Conservation (phyloP, 352 stramenopile genomes). For the Phytophthora agathidicida region DNA sequence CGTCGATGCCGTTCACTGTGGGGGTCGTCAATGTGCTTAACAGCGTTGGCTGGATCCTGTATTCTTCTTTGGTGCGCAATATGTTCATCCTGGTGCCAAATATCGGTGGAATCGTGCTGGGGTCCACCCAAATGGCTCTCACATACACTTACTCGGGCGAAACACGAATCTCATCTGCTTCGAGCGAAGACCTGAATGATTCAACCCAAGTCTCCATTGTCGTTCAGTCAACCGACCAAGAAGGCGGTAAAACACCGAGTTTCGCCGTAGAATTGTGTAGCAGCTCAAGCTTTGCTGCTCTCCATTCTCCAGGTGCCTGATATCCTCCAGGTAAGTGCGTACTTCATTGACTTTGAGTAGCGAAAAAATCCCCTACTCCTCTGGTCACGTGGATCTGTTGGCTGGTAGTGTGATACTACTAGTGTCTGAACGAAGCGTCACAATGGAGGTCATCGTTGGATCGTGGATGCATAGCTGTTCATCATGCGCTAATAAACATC, state of each 20-base stretch:
- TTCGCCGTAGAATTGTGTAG: not conserved
- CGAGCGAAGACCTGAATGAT: not conserved
- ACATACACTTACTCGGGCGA: slow-evolving; percentile 43
- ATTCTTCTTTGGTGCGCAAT: slow-evolving; percentile 5
- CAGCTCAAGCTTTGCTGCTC: not conserved
- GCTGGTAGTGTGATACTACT: too few relatives aligned
- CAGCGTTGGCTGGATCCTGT: slow-evolving; percentile 12
- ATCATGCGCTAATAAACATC: not conserved
- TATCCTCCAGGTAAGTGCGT: not conserved
- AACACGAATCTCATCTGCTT: slow-evolving; percentile 1
- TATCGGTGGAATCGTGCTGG: slow-evolving; percentile 28
- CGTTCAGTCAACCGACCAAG: not conserved
- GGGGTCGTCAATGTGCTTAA: slow-evolving; percentile 23
- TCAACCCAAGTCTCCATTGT: not conserved
- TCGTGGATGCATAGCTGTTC: slow-evolving; percentile 11
- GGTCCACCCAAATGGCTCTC: slow-evolving; percentile 39
- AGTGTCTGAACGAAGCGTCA: too few relatives aligned
- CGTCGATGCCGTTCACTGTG: slow-evolving; percentile 28
- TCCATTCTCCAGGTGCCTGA: not conserved
- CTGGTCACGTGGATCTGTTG: too few relatives aligned
- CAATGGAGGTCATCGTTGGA: slow-evolving; percentile 3
- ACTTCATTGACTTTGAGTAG: too few relatives aligned
- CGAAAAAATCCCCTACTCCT: too few relatives aligned
- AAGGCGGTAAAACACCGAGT: not conserved
- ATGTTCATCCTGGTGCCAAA: slow-evolving; percentile 42